A percentile compares a stretch with the other conserved stretches of the same genome.
phyloP scores from a whole-genome alignment of 139 green algal species.

The Chlamydomonas sp. region DNA sequence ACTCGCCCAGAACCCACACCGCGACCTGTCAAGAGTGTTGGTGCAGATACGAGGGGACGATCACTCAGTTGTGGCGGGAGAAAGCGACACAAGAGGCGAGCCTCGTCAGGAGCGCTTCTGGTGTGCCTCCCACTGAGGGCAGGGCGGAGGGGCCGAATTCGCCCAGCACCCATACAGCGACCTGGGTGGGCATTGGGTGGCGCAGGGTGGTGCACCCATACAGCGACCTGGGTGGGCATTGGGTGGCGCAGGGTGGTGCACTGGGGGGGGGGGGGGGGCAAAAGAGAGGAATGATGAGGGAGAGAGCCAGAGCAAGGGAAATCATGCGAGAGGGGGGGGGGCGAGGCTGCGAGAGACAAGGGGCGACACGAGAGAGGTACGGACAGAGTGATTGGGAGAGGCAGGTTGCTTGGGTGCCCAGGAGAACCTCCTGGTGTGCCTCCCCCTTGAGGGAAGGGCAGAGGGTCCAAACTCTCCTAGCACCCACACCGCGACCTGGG shows the following conservation, averaged over 20 bases:
- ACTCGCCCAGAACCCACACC: slow-evolving; percentile 91
- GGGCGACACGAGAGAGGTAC: too few species aligned
- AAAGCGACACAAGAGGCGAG: slow-evolving; percentile 27
- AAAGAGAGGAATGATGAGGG: too few species aligned
- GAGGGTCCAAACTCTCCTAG: too few species aligned
- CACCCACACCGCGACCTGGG: too few species aligned
- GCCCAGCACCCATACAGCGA: slow-evolving; percentile 62
- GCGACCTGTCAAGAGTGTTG: slow-evolving; percentile 47
- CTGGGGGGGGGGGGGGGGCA: too few species aligned
- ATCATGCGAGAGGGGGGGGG: too few species aligned
- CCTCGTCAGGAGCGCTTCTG: not conserved
- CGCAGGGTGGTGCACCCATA: not conserved
- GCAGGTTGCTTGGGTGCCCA: too few species aligned
- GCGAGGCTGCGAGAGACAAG: too few species aligned
- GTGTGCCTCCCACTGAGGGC: not conserved
- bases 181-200: slow-evolving; percentile 18
- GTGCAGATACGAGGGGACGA: not conserved
- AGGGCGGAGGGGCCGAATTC: slow-evolving; percentile 72
- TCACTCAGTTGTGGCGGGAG: not conserved
- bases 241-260: not conserved
- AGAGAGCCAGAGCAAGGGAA: too few species aligned
- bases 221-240: slow-evolving; percentile 24
- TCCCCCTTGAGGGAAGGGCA: too few species aligned
- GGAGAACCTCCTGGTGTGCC: too few species aligned
- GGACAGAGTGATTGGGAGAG: too few species aligned